Base-by-base conservation (phyloP, 75 land plant species). In the Pinus tabuliformis region DNA sequence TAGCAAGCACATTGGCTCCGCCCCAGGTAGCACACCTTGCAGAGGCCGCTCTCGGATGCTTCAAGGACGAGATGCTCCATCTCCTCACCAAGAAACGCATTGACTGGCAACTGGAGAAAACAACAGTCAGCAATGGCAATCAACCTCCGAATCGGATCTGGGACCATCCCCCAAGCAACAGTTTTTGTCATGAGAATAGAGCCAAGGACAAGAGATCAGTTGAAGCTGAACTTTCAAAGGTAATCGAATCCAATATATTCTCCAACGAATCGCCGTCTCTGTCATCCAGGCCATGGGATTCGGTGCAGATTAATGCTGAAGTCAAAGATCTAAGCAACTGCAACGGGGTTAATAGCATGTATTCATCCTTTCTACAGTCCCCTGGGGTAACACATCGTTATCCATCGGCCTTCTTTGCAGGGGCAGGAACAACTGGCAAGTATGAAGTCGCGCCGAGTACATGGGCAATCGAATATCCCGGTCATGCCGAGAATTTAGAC, bases 31-130 rank as follows among this genome's bases (percentile, higher is more conserved):
- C 95, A 59, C 92, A 96, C 64, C 89, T 96, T 22, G 92, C 99
- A 2, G 99, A 96, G 74, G 99, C 99, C 16, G 92, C 99, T 26
- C 92, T 96, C n/a, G 99, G 99, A 57, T 96, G 99, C 85, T 96
- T 96, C 87, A 96, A 96, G 78, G 99, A 96, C 75, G 99, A 96
- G 83, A 96, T 94, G 99, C 87, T 96, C 65, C 94, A 96, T 78
- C 90, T 94, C 36, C 91, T 96, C 54, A 84, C 91, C 71, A 92
- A 88, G 76, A 91, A 84, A 56, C 85, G 85, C 22, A 73, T 89
- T 2, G 91, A 89, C 63, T 86, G 82, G 79, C 84, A 84, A 71
- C 81, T 84, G 3, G 81, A 81, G 6, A 49, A 70, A 56, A 15
- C 57, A n/a, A 30, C 33, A 33, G 33, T 76, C 39, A 56, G 56